Conservation (phyloP, 345 rosid species). For the Arabis hirsuta region DNA sequence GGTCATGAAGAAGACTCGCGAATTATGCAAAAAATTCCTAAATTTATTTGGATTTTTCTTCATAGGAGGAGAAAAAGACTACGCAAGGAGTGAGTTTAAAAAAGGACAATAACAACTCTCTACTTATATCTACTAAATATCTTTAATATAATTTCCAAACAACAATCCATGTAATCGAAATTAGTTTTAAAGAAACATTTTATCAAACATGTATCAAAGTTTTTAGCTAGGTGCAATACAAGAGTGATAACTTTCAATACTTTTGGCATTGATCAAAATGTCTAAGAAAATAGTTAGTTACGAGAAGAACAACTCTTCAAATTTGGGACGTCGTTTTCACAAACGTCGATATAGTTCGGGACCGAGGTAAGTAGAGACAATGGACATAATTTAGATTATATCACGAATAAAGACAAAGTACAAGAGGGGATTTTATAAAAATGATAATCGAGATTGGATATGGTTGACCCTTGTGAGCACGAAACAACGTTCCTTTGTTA, state of each 20-base stretch:
- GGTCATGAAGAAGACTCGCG: slow-evolving; percentile 22
- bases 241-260: not conserved
- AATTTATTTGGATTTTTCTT: slow-evolving; percentile 18
- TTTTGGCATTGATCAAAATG: not conserved
- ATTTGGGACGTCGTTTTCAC: slow-evolving; percentile 30
- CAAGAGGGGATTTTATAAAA: slow-evolving; percentile 3
- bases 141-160: not conserved
- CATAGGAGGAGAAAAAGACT: slow-evolving; percentile 2
- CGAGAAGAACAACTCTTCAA: slow-evolving; percentile 25
- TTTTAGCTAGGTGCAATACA: slow-evolving; percentile 17
- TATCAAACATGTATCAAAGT: not conserved
- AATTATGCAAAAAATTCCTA: not conserved
- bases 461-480: slow-evolving; percentile 42
- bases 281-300: not conserved
- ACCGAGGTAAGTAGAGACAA: slow-evolving; percentile 12
- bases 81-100: not conserved
- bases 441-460: slow-evolving; percentile 10
- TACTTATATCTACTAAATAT: not conserved
- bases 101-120: too few relatives aligned
- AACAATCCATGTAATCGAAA: not conserved
- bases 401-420: slow-evolving; percentile 33
- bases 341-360: slow-evolving; percentile 20
- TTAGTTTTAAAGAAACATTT: not conserved
- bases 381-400: slow-evolving; percentile 14
- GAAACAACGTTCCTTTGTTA: slow-evolving; percentile 41